These are phyloP conservation scores for Immersiporthe knoxdaviesiana DNA, from an alignment of 2,329 filamentous ascomycete genomes.

Conservation along the genomic window DNA sequence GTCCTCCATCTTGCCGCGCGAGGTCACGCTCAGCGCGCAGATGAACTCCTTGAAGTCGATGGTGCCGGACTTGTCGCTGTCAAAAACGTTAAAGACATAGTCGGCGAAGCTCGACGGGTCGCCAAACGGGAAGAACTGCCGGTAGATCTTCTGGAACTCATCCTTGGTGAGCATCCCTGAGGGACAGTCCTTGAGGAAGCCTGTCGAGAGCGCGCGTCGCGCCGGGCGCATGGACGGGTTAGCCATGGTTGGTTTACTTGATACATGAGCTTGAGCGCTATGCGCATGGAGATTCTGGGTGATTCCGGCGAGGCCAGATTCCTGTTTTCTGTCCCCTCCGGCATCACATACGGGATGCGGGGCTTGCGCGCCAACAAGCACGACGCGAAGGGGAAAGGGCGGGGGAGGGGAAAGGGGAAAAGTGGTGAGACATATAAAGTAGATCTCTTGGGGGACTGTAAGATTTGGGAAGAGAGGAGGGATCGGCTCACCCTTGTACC, in stretches of 20 bases:
- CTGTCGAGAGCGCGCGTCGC: conserved; percentile 51
- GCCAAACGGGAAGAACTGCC: conserved; percentile 98
- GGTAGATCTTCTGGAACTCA: conserved; percentile 99
- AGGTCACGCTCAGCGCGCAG: conserved; percentile 94
- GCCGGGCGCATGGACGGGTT: conserved; percentile 10
- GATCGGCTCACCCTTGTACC: conserved; percentile 85
- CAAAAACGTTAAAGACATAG: conserved; percentile 99
- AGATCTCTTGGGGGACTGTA: background rate
- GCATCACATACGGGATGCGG: background rate
- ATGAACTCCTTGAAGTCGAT: conserved; percentile 99
- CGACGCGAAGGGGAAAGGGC: background rate
- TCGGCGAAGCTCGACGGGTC: conserved; percentile 97
- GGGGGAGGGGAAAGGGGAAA: too few species aligned
- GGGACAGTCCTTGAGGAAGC: conserved; percentile 97
- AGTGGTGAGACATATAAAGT: background rate
- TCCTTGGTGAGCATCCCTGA: conserved; percentile 96
- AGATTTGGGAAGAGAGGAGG: background rate
- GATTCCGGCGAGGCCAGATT: background rate
- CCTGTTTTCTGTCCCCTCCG: background rate
- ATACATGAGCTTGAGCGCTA: background rate
- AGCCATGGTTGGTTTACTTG: conserved; percentile 3
- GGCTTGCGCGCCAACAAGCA: background rate
- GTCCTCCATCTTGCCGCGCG: conserved; percentile 97
- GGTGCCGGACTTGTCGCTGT: conserved; percentile 93
- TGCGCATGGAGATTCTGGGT: background rate